A percentile compares a stretch with the other conserved stretches of the same genome.
Evolutionary conservation across 2,329 filamentous ascomycete genomes (phyloP).

Genomic region (Coniochaeta sp.): DNA sequence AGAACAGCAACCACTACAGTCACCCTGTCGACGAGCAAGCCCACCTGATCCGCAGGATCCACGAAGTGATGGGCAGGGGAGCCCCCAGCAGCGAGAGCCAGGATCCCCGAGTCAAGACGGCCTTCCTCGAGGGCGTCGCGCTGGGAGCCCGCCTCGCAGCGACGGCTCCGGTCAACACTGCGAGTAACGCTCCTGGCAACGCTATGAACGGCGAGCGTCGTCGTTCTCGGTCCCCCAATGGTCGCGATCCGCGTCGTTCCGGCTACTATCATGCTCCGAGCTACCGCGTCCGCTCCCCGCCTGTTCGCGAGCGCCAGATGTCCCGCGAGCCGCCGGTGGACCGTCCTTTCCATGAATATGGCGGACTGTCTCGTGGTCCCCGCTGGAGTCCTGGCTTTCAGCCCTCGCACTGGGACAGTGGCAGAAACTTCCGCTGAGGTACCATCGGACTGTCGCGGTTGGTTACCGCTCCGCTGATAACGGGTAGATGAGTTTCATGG

Average conservation of each 20-base stretch:
- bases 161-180: neutral
- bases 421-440: neutral
- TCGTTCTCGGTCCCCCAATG: neutral
- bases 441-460: neutral
- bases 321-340: neutral
- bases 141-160: neutral
- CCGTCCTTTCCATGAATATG: neutral
- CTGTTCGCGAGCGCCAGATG: neutral
- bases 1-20: too few species aligned
- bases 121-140: conserved; percentile 3
- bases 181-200: too few species aligned
- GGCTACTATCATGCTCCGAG: neutral
- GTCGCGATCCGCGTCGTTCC: neutral
- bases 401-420: neutral
- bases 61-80: neutral
- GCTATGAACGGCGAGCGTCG: neutral
- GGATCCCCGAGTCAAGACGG: neutral
- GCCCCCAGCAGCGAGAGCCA: neutral
- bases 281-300: neutral
- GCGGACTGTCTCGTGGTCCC: neutral
- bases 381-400: neutral
- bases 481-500: neutral
- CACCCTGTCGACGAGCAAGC: neutral
- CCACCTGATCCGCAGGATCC: neutral
- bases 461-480: neutral